Conservation (phyloP, 495 filamentous ascomycete genomes). For the Astrothelium macrocarpum region DNA sequence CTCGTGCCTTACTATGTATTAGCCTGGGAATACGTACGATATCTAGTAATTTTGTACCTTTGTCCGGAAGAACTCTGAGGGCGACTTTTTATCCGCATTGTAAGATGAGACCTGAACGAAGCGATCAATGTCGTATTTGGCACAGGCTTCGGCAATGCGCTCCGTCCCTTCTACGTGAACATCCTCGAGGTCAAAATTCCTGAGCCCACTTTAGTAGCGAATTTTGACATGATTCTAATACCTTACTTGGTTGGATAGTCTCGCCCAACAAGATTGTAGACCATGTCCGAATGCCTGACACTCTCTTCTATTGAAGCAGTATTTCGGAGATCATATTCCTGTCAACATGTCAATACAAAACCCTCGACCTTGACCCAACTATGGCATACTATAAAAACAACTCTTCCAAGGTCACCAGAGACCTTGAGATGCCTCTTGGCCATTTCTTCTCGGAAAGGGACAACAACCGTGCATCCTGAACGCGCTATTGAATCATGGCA, state of each 20-base stretch:
- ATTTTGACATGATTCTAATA: background rate
- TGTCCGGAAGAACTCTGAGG: slow-evolving; percentile 78
- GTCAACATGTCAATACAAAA: background rate
- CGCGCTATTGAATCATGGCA: slow-evolving; percentile 46
- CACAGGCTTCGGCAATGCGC: slow-evolving; percentile 88
- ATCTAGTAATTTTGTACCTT: slow-evolving; percentile 47
- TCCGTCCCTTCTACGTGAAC: slow-evolving; percentile 92
- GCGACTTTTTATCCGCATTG: slow-evolving; percentile 72
- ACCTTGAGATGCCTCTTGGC: slow-evolving; percentile 92
- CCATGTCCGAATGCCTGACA: slow-evolving; percentile 91
- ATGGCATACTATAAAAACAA: slow-evolving; percentile 64
- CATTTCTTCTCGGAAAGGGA: slow-evolving; percentile 97
- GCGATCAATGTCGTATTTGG: slow-evolving; percentile 96
- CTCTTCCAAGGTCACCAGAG: slow-evolving; percentile 80
- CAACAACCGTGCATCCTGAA: slow-evolving; percentile 82
- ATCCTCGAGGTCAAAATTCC: slow-evolving; percentile 88
- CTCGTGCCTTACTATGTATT: slow-evolving; percentile 46
- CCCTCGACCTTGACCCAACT: background rate
- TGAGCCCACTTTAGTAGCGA: slow-evolving; percentile 25
- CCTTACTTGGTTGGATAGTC: slow-evolving; percentile 91
- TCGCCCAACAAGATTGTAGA: slow-evolving; percentile 90
- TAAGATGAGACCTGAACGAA: slow-evolving; percentile 96
- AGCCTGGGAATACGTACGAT: background rate
- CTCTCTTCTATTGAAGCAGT: slow-evolving; percentile 93
- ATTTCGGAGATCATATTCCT: slow-evolving; percentile 93